Percentiles rank a stretch among this genome's conserved stretches.
phyloP scores from a whole-genome alignment of 164 flowering plant genomes.

The Nelumbo lutea region DNA sequence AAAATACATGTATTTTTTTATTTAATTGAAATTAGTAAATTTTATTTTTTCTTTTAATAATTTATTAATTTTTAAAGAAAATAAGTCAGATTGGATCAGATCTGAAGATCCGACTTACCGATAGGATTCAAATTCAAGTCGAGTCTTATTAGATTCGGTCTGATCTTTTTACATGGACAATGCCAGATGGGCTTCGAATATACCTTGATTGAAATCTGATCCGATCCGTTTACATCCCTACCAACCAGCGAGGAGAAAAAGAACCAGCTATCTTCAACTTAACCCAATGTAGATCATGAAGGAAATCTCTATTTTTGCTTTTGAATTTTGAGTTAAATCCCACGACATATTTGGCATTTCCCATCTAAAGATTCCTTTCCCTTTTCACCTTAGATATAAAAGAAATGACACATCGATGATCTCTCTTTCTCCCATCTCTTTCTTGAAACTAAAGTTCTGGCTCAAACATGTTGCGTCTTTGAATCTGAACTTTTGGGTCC shows the following conservation, averaged over 20 bases:
- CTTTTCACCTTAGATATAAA: neutral
- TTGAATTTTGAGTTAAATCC: neutral
- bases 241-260: constrained; percentile 2
- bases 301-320: neutral
- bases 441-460: neutral
- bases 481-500: constrained; percentile 1
- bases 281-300: neutral
- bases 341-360: constrained; percentile 6
- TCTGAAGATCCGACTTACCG: too few species aligned
- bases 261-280: neutral
- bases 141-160: too few species aligned
- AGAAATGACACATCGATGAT: neutral
- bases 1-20: too few species aligned
- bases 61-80: too few species aligned
- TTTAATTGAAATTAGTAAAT: too few species aligned
- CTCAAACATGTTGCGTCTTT: constrained; percentile 2
- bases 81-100: too few species aligned
- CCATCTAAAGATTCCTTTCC: constrained; percentile 5
- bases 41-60: too few species aligned
- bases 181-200: too few species aligned
- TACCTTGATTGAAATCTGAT: too few species aligned
- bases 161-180: too few species aligned
- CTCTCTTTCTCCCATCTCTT: neutral
- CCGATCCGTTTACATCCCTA: too few species aligned
- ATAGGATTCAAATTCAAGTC: too few species aligned